Evolutionary conservation across 192 early-diverging fungal genomes (phyloP).

Genomic region (Irineochytrium annulatum): DNA sequence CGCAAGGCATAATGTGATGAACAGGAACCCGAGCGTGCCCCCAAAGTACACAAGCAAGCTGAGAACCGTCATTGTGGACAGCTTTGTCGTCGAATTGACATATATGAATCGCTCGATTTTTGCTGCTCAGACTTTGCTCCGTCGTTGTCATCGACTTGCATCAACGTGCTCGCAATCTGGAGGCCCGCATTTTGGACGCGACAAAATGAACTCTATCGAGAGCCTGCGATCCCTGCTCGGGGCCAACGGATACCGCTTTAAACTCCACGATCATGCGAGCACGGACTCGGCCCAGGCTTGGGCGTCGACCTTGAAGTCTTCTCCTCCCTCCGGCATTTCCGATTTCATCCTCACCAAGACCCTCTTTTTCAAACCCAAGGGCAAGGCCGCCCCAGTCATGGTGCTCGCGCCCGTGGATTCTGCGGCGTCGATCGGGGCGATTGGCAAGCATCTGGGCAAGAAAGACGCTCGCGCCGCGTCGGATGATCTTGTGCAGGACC

Average conservation of each 20-base stretch:
- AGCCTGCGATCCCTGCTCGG: neutral
- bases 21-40: constrained; percentile 34
- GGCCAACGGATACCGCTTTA: neutral
- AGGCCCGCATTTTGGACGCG: too few relatives aligned
- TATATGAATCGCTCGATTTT: too few relatives aligned
- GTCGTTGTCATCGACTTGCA: too few relatives aligned
- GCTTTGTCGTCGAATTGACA: too few relatives aligned
- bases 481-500: constrained; percentile 56
- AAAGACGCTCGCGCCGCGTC: constrained; percentile 68
- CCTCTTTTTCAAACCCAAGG: constrained; percentile 78
- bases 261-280: neutral
- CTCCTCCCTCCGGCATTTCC: neutral
- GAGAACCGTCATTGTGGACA: constrained; percentile 27
- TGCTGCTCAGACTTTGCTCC: too few relatives aligned
- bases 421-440: constrained; percentile 22
- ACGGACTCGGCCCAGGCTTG: constrained; percentile 52
- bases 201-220: neutral
- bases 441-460: constrained; percentile 32
- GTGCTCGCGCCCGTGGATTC: constrained; percentile 59
- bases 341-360: constrained; percentile 56
- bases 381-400: constrained; percentile 55
- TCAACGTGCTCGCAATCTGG: too few relatives aligned
- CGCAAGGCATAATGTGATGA: constrained; percentile 35
- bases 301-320: constrained; percentile 31
- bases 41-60: constrained; percentile 37